These are phyloP conservation scores for Penicillium brasilianum DNA, from an alignment of 2,329 filamentous ascomycete species.

Conservation along the genomic window DNA sequence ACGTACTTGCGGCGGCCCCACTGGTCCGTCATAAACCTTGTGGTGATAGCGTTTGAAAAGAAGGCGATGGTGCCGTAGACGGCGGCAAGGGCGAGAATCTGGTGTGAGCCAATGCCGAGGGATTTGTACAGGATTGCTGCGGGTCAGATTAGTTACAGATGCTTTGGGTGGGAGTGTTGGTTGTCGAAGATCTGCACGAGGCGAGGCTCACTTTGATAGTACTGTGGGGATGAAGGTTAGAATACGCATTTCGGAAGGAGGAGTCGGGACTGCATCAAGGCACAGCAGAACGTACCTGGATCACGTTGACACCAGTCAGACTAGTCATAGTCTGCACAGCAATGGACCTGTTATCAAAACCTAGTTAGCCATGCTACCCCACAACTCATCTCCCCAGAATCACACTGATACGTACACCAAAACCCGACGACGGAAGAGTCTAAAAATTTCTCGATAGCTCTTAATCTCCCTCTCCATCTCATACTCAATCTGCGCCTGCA, in stretches of 20 bases:
- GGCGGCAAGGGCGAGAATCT: constrained; percentile 59
- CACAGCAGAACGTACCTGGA: constrained; percentile 48
- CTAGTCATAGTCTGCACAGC: constrained; percentile 64
- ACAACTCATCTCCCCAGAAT: neutral
- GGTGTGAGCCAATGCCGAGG: constrained; percentile 56
- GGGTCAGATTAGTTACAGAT: constrained; percentile 20
- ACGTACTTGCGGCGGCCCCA: constrained; percentile 62
- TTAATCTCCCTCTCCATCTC: constrained; percentile 62
- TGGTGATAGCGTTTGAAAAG: constrained; percentile 57
- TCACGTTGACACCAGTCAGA: constrained; percentile 63
- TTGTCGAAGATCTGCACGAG: constrained; percentile 38
- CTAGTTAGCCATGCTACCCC: neutral
- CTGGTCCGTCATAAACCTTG: constrained; percentile 59
- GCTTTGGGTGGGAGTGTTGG: too few species aligned
- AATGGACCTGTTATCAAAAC: constrained; percentile 47
- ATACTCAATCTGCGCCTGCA: constrained; percentile 61
- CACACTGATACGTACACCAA: constrained; percentile 48
- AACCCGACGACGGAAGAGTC: constrained; percentile 57
- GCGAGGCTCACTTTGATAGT: constrained; percentile 38
- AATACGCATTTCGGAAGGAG: neutral
- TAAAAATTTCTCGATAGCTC: constrained; percentile 58
- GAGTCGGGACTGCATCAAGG: neutral
- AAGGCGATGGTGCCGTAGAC: constrained; percentile 62
- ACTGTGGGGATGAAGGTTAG: constrained; percentile 22
- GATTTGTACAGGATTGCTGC: constrained; percentile 60